Conservation (phyloP, 164 flowering plant genomes). For the Brasenia schreberi region DNA sequence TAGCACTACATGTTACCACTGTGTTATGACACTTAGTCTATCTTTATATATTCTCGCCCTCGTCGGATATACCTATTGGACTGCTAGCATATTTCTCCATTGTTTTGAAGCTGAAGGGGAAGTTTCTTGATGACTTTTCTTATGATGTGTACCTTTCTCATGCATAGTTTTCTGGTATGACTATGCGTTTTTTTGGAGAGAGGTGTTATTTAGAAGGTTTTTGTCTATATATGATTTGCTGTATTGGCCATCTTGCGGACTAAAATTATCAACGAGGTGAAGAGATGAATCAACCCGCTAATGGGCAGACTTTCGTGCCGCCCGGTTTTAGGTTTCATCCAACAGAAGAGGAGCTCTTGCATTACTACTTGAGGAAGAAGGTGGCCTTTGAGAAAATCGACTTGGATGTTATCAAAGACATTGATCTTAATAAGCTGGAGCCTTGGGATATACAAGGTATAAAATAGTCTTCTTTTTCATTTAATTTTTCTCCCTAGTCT, state of each 20-base stretch:
- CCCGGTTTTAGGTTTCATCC: constrained; percentile 19
- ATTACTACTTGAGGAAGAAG: constrained; percentile 14
- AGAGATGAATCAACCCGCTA: constrained; percentile 1
- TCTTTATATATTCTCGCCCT: no score
- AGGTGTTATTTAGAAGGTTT: background rate
- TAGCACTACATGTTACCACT: no score
- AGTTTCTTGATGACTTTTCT: no score
- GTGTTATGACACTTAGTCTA: no score
- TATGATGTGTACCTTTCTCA: background rate
- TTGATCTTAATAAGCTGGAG: constrained; percentile 14
- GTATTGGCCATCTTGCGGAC: background rate
- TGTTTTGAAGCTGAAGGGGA: no score
- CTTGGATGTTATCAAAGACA: constrained; percentile 13
- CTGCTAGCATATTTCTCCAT: no score
- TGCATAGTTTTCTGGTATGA: background rate
- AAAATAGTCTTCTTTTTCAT: background rate
- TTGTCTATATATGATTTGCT: background rate
- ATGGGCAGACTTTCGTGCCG: constrained; percentile 4
- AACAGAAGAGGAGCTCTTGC: constrained; percentile 15
- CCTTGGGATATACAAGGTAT: constrained; percentile 19
- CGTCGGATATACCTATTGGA: no score
- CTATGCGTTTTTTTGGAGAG: background rate
- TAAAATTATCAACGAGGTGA: background rate
- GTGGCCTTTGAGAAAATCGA: constrained; percentile 13
- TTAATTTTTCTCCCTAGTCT: background rate